phyloP scores from a whole-genome alignment of 2,329 filamentous ascomycete species.

The Fusarium tupiense region DNA sequence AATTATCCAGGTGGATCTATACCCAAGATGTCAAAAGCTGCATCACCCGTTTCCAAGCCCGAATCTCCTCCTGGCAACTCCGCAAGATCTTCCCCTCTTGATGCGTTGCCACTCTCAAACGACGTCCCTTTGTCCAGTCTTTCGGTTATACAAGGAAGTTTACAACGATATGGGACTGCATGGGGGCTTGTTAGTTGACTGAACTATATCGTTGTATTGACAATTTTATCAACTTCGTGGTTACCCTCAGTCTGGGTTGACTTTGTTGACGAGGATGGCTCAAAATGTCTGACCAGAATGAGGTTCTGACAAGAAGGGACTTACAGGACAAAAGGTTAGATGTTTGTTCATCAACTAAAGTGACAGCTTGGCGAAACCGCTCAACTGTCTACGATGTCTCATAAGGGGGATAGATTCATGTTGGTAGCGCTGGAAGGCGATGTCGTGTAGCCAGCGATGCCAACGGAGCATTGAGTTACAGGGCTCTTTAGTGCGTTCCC shows the following conservation, averaged over 20 bases:
- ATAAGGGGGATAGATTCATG: rapidly evolving
- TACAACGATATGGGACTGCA: background rate
- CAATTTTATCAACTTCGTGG: rapidly evolving
- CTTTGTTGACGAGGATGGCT: background rate
- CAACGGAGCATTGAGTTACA: background rate
- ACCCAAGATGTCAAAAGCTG: too few species aligned
- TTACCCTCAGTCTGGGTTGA: rapidly evolving
- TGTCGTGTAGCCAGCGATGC: background rate
- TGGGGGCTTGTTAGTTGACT: rapidly evolving
- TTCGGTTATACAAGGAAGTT: rapidly evolving
- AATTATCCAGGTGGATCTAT: too few species aligned
- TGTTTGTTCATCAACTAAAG: rapidly evolving
- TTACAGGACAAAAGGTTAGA: background rate
- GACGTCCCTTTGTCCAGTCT: background rate
- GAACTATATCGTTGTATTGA: rapidly evolving
- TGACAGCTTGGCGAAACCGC: rapidly evolving
- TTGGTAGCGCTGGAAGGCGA: background rate
- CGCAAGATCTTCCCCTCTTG: background rate
- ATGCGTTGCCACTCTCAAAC: rapidly evolving
- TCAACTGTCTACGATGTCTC: background rate
- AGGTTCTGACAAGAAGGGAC: background rate
- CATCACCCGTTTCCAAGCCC: too few species aligned
- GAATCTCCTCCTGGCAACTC: too few species aligned
- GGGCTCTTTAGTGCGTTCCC: background rate
- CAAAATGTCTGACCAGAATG: rapidly evolving